Evolutionary conservation across 169 alveolate species (phyloP), one percentile per base, ranked within the genome.

Genomic region (Eimeria brunetti): DNA sequence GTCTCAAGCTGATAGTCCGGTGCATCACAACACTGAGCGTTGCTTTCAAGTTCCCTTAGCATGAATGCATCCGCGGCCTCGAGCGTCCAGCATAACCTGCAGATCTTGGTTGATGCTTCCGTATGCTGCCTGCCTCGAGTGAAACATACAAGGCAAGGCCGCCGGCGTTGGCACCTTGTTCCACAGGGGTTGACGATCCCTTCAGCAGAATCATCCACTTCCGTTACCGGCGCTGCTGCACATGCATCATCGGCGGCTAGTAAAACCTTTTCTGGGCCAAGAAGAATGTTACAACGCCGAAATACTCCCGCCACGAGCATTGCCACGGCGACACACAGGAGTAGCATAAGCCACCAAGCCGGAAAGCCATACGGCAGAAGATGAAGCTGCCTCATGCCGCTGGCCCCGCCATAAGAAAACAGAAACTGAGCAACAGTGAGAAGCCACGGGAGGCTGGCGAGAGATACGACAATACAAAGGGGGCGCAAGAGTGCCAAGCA

Each of bases 311-410:
- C 75, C 91, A 85, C 58, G 5, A 85, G 91, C 78, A 85, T 12
- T 24, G 75, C 69, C 46, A 41, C 41, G 46, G 46, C 49, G 27
- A 38, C 69, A 20, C 91, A 85, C 22, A 78, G 91, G 14, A 85
- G 30, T 36, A 85, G 80, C 38, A 85, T 78, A 20, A 85, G 80
- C 91, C 91, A 85, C 91, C 91, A 85, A 18, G 91, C 91, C 18
- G 78, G 91, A 69, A 85, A 85, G 11, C 80, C 51, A 46, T 85
- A 85, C 12, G 91, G 91, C 91, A 85, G 8, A n/a, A 85, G 58
- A 53, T 46, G 91, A 16, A 85, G 91, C 44, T 85, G 78, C 51
- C 58, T 36, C 91, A 85, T 38, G 67, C 49, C 78, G 78, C 62
- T 85, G 60, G 91, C 38, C 30, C 58, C 91, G n/a, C 58, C 91